Evolutionary conservation across 495 filamentous ascomycete species (phyloP), one percentile per base, ranked within the genome.

Genomic region (Neurospora cerealis): DNA sequence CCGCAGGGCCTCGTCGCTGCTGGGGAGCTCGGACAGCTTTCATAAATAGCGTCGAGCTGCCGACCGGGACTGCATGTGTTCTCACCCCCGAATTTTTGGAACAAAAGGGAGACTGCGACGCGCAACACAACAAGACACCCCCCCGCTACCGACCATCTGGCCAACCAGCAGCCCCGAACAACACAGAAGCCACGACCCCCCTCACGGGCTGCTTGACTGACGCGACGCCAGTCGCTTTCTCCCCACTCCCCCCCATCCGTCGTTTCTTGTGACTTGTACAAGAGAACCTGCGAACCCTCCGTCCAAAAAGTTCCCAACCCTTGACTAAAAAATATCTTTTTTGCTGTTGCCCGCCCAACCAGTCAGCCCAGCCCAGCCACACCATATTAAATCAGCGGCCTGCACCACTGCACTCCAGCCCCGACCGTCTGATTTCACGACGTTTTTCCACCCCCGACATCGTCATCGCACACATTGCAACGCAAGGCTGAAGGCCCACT

Each of bases 31-130:
- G 54, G 77, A 71, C 75, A 77, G 74, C 77, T 78, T 71, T 81
- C 75, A 82, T 82, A 82, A 82, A 82, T 82, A 82, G 79, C 79
- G 78, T 78, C 77, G 75, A 72, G 75, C 79, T 80, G 76, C 81
- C 81, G 79, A 80, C 80, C 76, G 79, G 73, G 79, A 79, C 79
- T 77, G 79, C 77, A 79, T 78, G 77, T 77, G 77, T 82, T 80
- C 79, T 81, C 75, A 78, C 80, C 75, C 54, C 76, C 77, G 76
- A 80, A 74, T 73, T 79, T 78, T 77, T 73, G 74, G 37, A 44
- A 74, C 72, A 76, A 78, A 74, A 69, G 71, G 75, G 73, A 73
- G 48, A 71, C 46, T 40, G 74, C 62, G 75, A 78, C 76, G 70
- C 77, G 78, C 72, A 76, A 78, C 78, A 72, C 74, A 73, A 40